Evolutionary conservation across 73 alveolate genomes (phyloP), one percentile per base, ranked within the genome.

Genomic region (Paramecium sexaurelia): DNA sequence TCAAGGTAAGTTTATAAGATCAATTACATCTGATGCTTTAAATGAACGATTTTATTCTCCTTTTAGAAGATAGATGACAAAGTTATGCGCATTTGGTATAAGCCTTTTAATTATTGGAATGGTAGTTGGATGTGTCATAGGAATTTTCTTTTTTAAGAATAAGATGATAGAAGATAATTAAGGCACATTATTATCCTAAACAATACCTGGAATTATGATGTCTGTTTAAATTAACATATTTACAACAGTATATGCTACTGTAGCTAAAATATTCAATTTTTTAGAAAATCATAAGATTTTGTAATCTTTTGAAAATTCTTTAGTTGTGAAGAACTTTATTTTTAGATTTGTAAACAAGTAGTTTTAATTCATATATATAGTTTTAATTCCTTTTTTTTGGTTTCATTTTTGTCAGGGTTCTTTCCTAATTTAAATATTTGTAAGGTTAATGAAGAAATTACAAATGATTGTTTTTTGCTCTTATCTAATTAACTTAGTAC

Each of bases 281-380:
- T 87, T 43, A 22, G 97, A 95, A 71, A 95, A 95, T 92, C 95
- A 93, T 51, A 88, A 94, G 29, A 93, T 94, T 8, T 92, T 78
- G 22, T 68, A 87, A 66, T 47, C 73, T 19, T 95, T 87, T 84
- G 97, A 95, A 66, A 91, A 82, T 24, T 47, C 95, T 5, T 57
- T 89, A 5, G 94, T 95, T 17, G 75, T 85, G 15, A 95, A 95
- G 57, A 85, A 87, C 8, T 95, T 86, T 78, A 55, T 93, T 8
- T 95, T 95, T 75, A 83, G 68, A 89, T 95, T 95, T 83, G 94
- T 91, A 71, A 95, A 95, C 33, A 55, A 73, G 87, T 73, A 73
- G 32, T n/a, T 27, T 9, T 0, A 7, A 68, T 29, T 0, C 0
- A 51, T 17, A 51, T 51, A 10, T 43, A 43, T 57, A 86, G 87